Evolutionary conservation across 139 green algal genomes (phyloP).

Genomic region (Nannochloris sp.): DNA sequence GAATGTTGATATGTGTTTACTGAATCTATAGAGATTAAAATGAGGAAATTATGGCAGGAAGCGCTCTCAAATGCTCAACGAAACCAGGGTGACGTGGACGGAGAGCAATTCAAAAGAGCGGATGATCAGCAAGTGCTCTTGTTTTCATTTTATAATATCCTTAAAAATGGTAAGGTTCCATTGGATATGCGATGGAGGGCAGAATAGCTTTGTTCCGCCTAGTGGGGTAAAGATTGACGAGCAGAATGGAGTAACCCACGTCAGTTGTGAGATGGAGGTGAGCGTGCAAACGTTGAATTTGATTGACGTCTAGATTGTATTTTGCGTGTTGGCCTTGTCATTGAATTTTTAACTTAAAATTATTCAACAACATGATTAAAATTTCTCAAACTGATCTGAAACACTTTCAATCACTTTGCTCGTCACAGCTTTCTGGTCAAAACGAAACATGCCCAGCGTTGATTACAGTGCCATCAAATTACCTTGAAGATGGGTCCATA

Average conservation of each 20-base stretch:
- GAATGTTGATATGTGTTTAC: too few species aligned
- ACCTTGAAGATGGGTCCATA: slow-evolving; percentile 2
- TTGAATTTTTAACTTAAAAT: background rate
- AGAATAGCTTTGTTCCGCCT: slow-evolving; percentile 34
- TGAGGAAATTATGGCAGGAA: too few species aligned
- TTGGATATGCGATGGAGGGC: slow-evolving; percentile 53
- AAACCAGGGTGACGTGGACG: too few species aligned
- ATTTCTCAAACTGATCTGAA: too few species aligned
- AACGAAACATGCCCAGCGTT: slow-evolving; percentile 27
- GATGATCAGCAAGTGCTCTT: background rate
- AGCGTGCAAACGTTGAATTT: background rate
- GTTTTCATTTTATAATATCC: background rate
- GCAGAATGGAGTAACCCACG: slow-evolving; percentile 34
- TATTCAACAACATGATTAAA: too few species aligned
- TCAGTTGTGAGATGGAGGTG: slow-evolving; percentile 53
- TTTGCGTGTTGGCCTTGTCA: background rate
- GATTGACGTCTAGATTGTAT: background rate
- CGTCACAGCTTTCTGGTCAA: slow-evolving; percentile 29
- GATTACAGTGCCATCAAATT: slow-evolving; percentile 18
- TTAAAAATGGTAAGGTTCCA: slow-evolving; percentile 47
- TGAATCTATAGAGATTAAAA: too few species aligned
- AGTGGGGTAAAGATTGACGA: slow-evolving; percentile 22
- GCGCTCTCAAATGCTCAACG: too few species aligned
- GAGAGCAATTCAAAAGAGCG: too few species aligned
- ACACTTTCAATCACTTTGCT: too few species aligned